A percentile compares a stretch with the other conserved stretches of the same genome.
These are phyloP conservation scores for Pontederia paniculata DNA, from an alignment of 176 grass and related monocot species.

Conservation along the genomic window DNA sequence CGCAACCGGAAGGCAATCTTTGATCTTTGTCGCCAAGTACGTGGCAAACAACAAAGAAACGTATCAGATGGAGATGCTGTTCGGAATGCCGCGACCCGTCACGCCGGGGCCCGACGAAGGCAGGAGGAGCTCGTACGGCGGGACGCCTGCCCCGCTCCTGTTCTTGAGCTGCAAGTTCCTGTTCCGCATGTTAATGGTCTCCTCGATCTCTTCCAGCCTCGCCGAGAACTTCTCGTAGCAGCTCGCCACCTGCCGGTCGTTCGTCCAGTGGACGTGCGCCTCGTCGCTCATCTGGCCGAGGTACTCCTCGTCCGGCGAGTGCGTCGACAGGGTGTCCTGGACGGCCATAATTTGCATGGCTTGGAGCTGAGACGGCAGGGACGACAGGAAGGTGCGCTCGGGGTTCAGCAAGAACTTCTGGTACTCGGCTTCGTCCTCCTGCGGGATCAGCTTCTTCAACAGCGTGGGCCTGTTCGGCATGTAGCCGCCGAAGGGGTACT, in stretches of 20 bases:
- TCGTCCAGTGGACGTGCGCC: conserved; percentile 17
- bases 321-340: conserved; percentile 35
- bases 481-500: conserved; percentile 53
- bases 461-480: conserved; percentile 59
- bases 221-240: conserved; percentile 33
- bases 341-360: conserved; percentile 17
- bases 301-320: conserved; percentile 58
- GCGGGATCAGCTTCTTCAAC: conserved; percentile 38
- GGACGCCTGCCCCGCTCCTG: conserved; percentile 37
- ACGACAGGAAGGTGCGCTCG: conserved; percentile 18
- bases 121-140: conserved; percentile 44
- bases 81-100: conserved; percentile 44
- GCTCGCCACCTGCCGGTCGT: conserved; percentile 1
- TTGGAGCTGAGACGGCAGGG: conserved; percentile 41
- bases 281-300: conserved; percentile 28
- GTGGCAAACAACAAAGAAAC: no score
- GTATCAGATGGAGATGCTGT: conserved; percentile 68
- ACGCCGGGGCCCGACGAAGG: conserved; percentile 29
- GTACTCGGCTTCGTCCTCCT: conserved; percentile 4
- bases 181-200: conserved; percentile 33
- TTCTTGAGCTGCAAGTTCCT: conserved; percentile 11
- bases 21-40: no score
- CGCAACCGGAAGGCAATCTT: no score
- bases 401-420: conserved; percentile 24
- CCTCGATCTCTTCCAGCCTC: conserved; percentile 33